Evolutionary conservation across 1,139 yeast genomes (phyloP).

Genomic region (Suhomyces choctaworum): DNA sequence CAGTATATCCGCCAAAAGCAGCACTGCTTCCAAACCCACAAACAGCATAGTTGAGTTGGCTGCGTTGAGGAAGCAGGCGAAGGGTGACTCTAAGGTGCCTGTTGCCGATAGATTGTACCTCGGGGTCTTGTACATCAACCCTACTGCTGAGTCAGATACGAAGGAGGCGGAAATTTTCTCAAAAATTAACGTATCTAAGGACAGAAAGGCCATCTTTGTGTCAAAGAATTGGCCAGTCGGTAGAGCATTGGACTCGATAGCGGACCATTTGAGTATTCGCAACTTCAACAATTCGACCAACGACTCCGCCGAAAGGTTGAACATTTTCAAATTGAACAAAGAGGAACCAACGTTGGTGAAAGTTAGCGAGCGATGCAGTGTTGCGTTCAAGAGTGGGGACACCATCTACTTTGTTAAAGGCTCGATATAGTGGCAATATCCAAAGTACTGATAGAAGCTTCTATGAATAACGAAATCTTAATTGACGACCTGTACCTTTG

Average conservation of each 20-base stretch:
- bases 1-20: slow-evolving; percentile 15
- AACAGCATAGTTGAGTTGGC: slow-evolving; percentile 28
- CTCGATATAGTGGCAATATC: slow-evolving; percentile 7
- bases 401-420: slow-evolving; percentile 62
- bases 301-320: slow-evolving; percentile 42
- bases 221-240: slow-evolving; percentile 76
- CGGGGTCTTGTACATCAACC: slow-evolving; percentile 54
- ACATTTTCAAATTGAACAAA: slow-evolving; percentile 41
- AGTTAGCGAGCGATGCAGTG: slow-evolving; percentile 43
- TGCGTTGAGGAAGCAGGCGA: slow-evolving; percentile 52
- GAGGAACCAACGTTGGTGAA: slow-evolving; percentile 29
- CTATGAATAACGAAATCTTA: too few relatives aligned
- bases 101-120: slow-evolving; percentile 59
- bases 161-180: slow-evolving; percentile 25
- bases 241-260: slow-evolving; percentile 67
- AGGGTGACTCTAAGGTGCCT: slow-evolving; percentile 66
- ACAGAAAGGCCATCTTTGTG: slow-evolving; percentile 48
- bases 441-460: too few relatives aligned
- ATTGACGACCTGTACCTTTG: too few relatives aligned
- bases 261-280: slow-evolving; percentile 52
- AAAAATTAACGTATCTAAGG: slow-evolving; percentile 29
- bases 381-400: slow-evolving; percentile 51
- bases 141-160: slow-evolving; percentile 23
- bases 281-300: slow-evolving; percentile 58
- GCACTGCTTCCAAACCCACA: slow-evolving; percentile 2